A percentile compares a stretch with the other conserved stretches of the same genome.
Conservation (phyloP, 768 basidiomycete species). For the Megacollybia marginata region DNA sequence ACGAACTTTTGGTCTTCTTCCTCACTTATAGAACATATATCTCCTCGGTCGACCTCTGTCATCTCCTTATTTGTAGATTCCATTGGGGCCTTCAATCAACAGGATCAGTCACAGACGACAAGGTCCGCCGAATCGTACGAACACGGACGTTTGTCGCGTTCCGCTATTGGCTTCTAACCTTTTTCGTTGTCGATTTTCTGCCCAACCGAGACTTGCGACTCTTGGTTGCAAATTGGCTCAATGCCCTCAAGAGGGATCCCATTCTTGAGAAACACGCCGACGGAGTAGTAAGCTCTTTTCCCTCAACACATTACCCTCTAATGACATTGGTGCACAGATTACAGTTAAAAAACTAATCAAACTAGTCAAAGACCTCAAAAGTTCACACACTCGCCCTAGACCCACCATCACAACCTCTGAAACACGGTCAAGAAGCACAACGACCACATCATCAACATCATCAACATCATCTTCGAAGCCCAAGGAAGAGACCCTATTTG, state of each 20-base stretch:
- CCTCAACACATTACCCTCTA: background rate
- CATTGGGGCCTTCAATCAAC: slow-evolving; percentile 73
- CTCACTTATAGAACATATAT: slow-evolving; percentile 88
- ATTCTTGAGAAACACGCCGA: slow-evolving; percentile 58
- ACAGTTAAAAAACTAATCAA: slow-evolving; percentile 80
- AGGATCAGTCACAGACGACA: slow-evolving; percentile 46
- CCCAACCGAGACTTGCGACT: slow-evolving; percentile 71
- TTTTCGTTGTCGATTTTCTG: slow-evolving; percentile 84
- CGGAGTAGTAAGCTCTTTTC: slow-evolving; percentile 49
- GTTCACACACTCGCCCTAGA: slow-evolving; percentile 44
- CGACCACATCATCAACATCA: background rate
- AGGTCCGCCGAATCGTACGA: slow-evolving; percentile 68
- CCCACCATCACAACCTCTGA: slow-evolving; percentile 7
- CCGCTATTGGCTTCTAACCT: slow-evolving; percentile 85
- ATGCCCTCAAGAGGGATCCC: slow-evolving; percentile 68
- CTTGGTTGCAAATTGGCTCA: slow-evolving; percentile 73
- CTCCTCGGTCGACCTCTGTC: slow-evolving; percentile 68
- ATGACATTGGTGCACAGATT: slow-evolving; percentile 36
- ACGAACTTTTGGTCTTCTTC: slow-evolving; percentile 86
- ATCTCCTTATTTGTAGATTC: slow-evolving; percentile 79
- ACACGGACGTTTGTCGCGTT: slow-evolving; percentile 88
- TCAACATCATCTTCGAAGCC: slow-evolving; percentile 14
- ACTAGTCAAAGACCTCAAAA: slow-evolving; percentile 76
- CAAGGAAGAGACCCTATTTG: slow-evolving; percentile 40
- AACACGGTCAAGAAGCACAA: slow-evolving; percentile 9